Conservation (phyloP, 2,329 filamentous ascomycete species). For the Fusarium vanettenii region DNA sequence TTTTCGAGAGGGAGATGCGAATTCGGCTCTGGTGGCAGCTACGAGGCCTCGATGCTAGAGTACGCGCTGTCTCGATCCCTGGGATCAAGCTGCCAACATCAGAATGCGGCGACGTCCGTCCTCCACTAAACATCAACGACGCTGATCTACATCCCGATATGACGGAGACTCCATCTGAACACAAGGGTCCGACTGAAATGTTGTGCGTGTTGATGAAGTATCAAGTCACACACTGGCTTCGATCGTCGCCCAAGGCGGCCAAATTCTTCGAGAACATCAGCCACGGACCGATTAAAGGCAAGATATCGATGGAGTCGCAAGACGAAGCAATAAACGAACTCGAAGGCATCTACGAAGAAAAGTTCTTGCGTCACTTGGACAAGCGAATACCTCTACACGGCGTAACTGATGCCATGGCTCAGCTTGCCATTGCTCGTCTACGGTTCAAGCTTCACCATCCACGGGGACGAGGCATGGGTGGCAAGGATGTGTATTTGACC, state of each 20-base stretch:
- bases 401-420: conserved; percentile 28
- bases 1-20: conserved; percentile 45
- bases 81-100: conserved; percentile 3
- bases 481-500: conserved; percentile 20
- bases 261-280: conserved; percentile 33
- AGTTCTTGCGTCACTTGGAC: conserved; percentile 39
- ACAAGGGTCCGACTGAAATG: conserved; percentile 67
- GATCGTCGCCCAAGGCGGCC: conserved; percentile 33
- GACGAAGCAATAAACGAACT: conserved; percentile 44
- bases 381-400: conserved; percentile 41
- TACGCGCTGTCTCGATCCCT: neutral
- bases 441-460: conserved; percentile 47
- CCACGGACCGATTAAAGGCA: conserved; percentile 4
- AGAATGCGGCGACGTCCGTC: conserved; percentile 35
- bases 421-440: conserved; percentile 43
- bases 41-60: conserved; percentile 31
- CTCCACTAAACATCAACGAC: conserved; percentile 69
- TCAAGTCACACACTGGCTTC: conserved; percentile 44
- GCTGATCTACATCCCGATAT: conserved; percentile 62
- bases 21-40: conserved; percentile 46
- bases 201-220: conserved; percentile 52
- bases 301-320: conserved; percentile 14
- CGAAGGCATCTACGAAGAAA: conserved; percentile 38
- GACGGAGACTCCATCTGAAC: conserved; percentile 57
- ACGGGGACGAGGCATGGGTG: conserved; percentile 14